A percentile compares a stretch with the other conserved stretches of the same genome.
Evolutionary conservation across 75 land plant species (phyloP).

Genomic region (Pseudotsuga menziesii): DNA sequence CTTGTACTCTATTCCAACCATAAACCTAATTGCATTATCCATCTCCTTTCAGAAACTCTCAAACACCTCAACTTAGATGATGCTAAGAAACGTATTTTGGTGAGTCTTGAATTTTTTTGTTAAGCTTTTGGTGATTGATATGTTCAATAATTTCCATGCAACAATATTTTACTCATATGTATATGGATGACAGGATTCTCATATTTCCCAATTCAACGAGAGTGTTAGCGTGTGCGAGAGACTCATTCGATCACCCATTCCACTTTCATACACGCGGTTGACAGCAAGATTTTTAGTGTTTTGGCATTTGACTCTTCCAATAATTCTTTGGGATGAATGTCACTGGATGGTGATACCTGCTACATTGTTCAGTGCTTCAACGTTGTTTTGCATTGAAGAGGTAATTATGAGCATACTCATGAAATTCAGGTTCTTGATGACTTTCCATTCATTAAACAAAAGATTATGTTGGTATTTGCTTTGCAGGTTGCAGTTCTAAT

Average conservation of each 20-base stretch:
- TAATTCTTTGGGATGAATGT: conserved; percentile 45
- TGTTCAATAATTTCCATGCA: background rate
- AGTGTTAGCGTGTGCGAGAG: conserved; percentile 51
- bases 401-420: background rate
- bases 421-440: background rate
- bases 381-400: conserved; percentile 61
- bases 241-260: conserved; percentile 47
- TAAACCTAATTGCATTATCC: conserved; percentile 48
- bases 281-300: conserved; percentile 43
- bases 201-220: conserved; percentile 30
- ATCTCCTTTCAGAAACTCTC: conserved; percentile 29
- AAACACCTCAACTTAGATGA: conserved; percentile 19
- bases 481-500: conserved; percentile 34
- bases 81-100: conserved; percentile 26
- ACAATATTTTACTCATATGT: background rate
- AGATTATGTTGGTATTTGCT: no score
- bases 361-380: conserved; percentile 42
- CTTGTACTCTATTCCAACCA: conserved; percentile 31
- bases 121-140: no score
- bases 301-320: conserved; percentile 42
- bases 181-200: conserved; percentile 18
- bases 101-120: background rate
- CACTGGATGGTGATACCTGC: conserved; percentile 49
- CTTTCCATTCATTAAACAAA: no score
- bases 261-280: conserved; percentile 44